Conservation (phyloP, 345 rosid genomes). For the Theobroma cacao region DNA sequence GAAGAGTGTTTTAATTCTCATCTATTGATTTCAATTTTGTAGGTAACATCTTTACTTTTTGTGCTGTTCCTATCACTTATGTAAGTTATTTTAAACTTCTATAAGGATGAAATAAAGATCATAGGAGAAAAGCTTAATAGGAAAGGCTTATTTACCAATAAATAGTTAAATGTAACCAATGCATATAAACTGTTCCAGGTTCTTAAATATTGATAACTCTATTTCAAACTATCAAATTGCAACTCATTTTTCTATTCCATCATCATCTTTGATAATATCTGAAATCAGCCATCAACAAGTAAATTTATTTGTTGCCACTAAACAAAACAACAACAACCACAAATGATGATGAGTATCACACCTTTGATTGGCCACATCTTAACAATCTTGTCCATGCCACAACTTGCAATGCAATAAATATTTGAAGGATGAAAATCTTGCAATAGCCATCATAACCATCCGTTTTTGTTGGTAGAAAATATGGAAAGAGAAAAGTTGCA, state of each 20-base stretch:
- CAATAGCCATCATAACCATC: constrained; percentile 15
- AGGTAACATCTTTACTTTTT: constrained; percentile 53
- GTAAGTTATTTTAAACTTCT: constrained; percentile 31
- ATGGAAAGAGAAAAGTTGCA: too few relatives aligned
- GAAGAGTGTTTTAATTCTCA: neutral
- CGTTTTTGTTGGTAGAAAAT: neutral
- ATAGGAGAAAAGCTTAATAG: neutral
- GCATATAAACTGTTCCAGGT: too few relatives aligned
- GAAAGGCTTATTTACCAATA: neutral
- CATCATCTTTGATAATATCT: too few relatives aligned
- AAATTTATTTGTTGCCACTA: too few relatives aligned
- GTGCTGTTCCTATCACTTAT: constrained; percentile 49
- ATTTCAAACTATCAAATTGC: too few relatives aligned
- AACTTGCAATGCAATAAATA: constrained; percentile 72
- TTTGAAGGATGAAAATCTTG: constrained; percentile 91
- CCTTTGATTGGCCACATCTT: constrained; percentile 98
- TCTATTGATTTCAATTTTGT: constrained; percentile 11
- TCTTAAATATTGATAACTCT: too few relatives aligned
- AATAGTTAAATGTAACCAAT: too few relatives aligned
- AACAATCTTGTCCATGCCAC: constrained; percentile 92
- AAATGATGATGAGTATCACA: constrained; percentile 12
- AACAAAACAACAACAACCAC: neutral
- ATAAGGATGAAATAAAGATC: neutral
- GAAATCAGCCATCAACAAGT: too few relatives aligned
- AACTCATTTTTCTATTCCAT: too few relatives aligned